A percentile compares a stretch with the other conserved stretches of the same genome.
Evolutionary conservation across 1,139 yeast genomes (phyloP).

Genomic region (Saccharomyces hybrid): DNA sequence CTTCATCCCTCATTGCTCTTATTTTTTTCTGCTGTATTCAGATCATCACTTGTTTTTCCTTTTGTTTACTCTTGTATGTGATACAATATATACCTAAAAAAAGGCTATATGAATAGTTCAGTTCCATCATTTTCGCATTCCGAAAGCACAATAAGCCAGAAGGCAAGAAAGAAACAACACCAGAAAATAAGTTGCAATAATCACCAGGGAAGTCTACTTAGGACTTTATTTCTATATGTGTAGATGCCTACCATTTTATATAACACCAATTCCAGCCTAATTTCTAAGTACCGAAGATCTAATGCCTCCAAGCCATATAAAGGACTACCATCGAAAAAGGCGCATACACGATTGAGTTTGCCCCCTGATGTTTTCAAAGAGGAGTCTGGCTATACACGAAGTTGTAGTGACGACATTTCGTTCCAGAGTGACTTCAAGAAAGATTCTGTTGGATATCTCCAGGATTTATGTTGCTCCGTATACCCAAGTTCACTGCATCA

Average conservation of each 20-base stretch:
- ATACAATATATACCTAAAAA: background rate
- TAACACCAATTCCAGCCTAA: conserved; percentile 24
- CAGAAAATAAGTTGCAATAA: background rate
- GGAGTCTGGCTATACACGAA: background rate
- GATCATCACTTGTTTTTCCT: background rate
- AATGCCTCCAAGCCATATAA: conserved; percentile 9
- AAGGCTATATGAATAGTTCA: background rate
- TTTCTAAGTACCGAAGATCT: conserved; percentile 23
- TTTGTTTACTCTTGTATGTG: background rate
- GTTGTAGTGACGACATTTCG: conserved; percentile 9
- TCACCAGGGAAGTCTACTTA: conserved; percentile 1
- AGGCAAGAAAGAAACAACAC: background rate
- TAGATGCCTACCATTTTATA: conserved; percentile 24
- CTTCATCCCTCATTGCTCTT: background rate
- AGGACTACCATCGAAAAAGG: background rate
- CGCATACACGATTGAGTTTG: background rate
- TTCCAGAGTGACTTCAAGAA: conserved; percentile 15
- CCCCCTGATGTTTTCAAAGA: too few species aligned
- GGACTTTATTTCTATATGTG: background rate
- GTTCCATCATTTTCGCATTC: background rate
- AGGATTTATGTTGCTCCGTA: conserved; percentile 21
- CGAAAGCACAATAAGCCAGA: background rate
- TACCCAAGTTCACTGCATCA: conserved; percentile 18
- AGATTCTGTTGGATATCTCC: conserved; percentile 21
- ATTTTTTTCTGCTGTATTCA: background rate